A percentile compares a stretch with the other conserved stretches of the same genome.
phyloP scores from a whole-genome alignment of 805 yeast genomes.

The Cyberlindnera maritima region DNA sequence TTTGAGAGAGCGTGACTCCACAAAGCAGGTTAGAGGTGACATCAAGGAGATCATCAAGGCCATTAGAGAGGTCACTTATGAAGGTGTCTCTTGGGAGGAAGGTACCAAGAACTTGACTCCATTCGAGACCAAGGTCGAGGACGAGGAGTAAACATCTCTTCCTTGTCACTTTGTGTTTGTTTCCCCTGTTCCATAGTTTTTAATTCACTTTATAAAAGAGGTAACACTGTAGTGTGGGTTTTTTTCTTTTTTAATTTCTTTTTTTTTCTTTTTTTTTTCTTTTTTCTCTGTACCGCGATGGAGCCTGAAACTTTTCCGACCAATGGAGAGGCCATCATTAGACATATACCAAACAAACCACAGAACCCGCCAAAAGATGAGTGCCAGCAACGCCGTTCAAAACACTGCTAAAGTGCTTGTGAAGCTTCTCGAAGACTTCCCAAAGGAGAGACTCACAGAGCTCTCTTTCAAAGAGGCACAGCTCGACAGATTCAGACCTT shows the following conservation, averaged over 20 bases:
- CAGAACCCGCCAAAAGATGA: not conserved
- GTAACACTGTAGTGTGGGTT: not conserved
- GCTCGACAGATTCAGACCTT: constrained; percentile 49
- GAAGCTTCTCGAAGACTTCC: constrained; percentile 56
- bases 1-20: constrained; percentile 94
- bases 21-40: constrained; percentile 94
- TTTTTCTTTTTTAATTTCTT: not conserved
- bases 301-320: constrained; percentile 7
- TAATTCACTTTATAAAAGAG: not conserved
- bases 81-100: constrained; percentile 77
- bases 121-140: constrained; percentile 65
- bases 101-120: constrained; percentile 72
- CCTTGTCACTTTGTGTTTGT: too few species aligned
- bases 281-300: not conserved
- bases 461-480: constrained; percentile 69
- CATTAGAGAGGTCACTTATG: constrained; percentile 70
- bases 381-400: constrained; percentile 27
- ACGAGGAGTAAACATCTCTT: constrained; percentile 28
- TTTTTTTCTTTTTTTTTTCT: constrained; percentile 1
- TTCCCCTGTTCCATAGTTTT: constrained; percentile 1
- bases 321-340: constrained; percentile 1
- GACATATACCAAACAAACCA: not conserved
- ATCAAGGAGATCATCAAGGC: constrained; percentile 71
- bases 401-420: constrained; percentile 59
- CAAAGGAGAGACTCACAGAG: constrained; percentile 66